Conservation (phyloP, 2,329 filamentous ascomycete species). For the Fusarium temperatum region DNA sequence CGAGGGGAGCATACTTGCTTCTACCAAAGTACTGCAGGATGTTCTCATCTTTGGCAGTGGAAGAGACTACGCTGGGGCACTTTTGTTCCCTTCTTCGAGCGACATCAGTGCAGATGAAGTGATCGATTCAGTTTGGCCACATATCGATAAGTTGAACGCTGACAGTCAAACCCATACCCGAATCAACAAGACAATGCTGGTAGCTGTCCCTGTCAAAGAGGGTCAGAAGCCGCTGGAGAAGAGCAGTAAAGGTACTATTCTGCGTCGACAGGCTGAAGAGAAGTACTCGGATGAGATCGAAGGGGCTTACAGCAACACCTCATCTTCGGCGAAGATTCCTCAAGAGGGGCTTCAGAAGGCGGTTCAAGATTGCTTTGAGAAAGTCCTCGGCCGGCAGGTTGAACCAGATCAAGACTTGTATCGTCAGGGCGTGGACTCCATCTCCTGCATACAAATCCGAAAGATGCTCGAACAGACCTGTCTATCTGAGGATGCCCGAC, state of each 20-base stretch:
- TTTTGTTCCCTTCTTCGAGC: constrained; percentile 58
- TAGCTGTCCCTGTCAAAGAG: constrained; percentile 50
- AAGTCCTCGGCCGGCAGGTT: constrained; percentile 42
- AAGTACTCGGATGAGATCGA: constrained; percentile 58
- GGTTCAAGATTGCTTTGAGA: constrained; percentile 47
- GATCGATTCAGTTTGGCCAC: constrained; percentile 52
- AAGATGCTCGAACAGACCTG: constrained; percentile 43
- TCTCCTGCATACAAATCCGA: constrained; percentile 63
- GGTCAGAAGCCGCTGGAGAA: constrained; percentile 55
- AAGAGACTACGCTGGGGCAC: constrained; percentile 61
- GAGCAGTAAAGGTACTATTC: constrained; percentile 70
- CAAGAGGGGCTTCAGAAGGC: constrained; percentile 48
- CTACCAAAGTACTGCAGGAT: constrained; percentile 56
- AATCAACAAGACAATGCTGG: constrained; percentile 60
- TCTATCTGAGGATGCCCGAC: constrained; percentile 3
- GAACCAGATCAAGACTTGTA: constrained; percentile 61
- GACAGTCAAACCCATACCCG: constrained; percentile 60
- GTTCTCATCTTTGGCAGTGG: constrained; percentile 70
- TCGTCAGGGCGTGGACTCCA: constrained; percentile 67
- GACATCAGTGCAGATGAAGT: constrained; percentile 48
- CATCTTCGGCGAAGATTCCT: constrained; percentile 20
- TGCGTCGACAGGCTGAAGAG: constrained; percentile 61
- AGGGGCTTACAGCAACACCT: constrained; percentile 50
- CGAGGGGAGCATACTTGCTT: constrained; percentile 62
- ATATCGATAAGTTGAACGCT: constrained; percentile 58